Evolutionary conservation across 352 stramenopile genomes (phyloP), one percentile per base, ranked within the genome.

Genomic region (Phytophthora ramorum): DNA sequence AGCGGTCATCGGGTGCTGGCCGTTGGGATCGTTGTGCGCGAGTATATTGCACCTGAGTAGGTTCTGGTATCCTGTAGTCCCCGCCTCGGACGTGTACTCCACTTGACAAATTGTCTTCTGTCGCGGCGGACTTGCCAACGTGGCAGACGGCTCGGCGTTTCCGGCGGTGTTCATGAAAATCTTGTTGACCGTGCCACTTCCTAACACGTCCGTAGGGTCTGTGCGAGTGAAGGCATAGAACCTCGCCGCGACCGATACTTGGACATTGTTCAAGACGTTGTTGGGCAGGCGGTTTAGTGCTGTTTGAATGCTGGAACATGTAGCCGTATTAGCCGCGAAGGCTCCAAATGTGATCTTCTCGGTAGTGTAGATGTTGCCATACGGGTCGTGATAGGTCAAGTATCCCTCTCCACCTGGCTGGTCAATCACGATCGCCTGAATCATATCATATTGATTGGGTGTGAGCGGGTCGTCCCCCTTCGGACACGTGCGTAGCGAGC

Each of bases 331-430:
- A 34, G 28, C 28, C 4, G 4, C 8, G 28, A 34, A 34, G 8
- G 28, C 28, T 34, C 28, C n/a, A 34, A 87, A 71, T 0, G 52
- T 58, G 46, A 91, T 78, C 6, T 59, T 71, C 7, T 74, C 66
- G 0, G 85, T 93, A 4, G 75, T 87, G 63, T 76, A 94, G 1
- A 71, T 54, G 22, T 89, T 90, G 12, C 85, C 85, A 44, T 94
- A 91, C 28, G 83, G 80, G n/a, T 94, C 85, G 8, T 78, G 65
- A 49, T 92, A 94, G 24, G 81, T 91, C 28, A 94, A 52, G 49
- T 82, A 92, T 0, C 68, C 73, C 7, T 3, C 20, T 0, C 53
- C 57, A 16, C 19, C 14, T 3, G 47, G 19, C 1, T 28, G 10
- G 1, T 49, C 40, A 0, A 53, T 43, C 2, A 71, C 22, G 6